Evolutionary conservation across 352 stramenopile species (phyloP).

Genomic region (Phytopythium mirpurense): DNA sequence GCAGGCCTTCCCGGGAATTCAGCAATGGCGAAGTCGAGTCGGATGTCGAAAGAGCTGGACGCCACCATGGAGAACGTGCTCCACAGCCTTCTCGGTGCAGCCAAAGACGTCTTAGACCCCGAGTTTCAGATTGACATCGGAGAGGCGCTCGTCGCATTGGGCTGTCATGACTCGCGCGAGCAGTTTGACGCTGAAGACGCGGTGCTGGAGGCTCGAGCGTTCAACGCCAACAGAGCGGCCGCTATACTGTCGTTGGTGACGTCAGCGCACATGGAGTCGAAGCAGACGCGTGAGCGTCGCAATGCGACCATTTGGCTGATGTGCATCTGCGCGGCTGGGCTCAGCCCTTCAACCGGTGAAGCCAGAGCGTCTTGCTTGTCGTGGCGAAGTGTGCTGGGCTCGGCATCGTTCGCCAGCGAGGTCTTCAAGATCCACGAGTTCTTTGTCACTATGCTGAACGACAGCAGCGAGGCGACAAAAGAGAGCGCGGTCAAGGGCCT

Average conservation of each 20-base stretch:
- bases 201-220: background rate
- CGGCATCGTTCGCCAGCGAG: constrained; percentile 16
- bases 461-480: constrained; percentile 52
- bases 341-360: constrained; percentile 11
- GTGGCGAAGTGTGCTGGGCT: constrained; percentile 33
- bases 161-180: constrained; percentile 23
- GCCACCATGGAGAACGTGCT: constrained; percentile 20
- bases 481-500: constrained; percentile 77
- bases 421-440: constrained; percentile 64
- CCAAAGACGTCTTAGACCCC: constrained; percentile 14
- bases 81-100: constrained; percentile 14
- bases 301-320: constrained; percentile 63
- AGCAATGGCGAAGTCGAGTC: background rate
- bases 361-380: constrained; percentile 11
- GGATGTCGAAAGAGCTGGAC: constrained; percentile 11
- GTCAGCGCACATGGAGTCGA: constrained; percentile 6
- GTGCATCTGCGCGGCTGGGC: constrained; percentile 53
- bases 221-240: constrained; percentile 27
- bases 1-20: constrained; percentile 22
- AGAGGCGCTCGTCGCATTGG: constrained; percentile 48
- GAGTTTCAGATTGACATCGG: constrained; percentile 56
- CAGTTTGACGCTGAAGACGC: constrained; percentile 10
- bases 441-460: constrained; percentile 78
- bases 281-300: constrained; percentile 23
- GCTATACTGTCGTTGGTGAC: constrained; percentile 4